Evolutionary conservation across 805 yeast species (phyloP).

Genomic region (Candida methanosorbosa): DNA sequence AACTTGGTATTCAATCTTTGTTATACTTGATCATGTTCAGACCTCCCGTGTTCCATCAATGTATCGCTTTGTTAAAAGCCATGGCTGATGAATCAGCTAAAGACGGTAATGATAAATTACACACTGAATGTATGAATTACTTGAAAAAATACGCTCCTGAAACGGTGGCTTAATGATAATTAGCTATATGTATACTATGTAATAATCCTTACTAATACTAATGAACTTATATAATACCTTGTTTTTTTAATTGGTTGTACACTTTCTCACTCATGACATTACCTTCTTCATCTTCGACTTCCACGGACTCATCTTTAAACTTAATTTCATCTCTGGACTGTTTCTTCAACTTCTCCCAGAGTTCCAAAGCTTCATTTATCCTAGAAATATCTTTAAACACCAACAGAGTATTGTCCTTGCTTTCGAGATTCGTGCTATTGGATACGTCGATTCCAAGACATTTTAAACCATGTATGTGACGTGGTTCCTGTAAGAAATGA

Average conservation of each 20-base stretch:
- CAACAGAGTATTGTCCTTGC: conserved; percentile 27
- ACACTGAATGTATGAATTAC: conserved; percentile 35
- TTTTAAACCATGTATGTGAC: conserved; percentile 66
- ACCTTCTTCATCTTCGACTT: conserved; percentile 89
- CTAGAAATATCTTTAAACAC: conserved; percentile 55
- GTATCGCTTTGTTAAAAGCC: conserved; percentile 40
- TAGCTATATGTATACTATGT: neutral
- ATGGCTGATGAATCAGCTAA: conserved; percentile 29
- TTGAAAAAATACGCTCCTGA: conserved; percentile 35
- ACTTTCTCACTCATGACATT: conserved; percentile 83
- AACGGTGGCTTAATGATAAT: neutral
- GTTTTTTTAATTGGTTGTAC: conserved; percentile 77
- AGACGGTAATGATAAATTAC: conserved; percentile 37
- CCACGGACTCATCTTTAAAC: conserved; percentile 48
- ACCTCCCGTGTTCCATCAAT: conserved; percentile 66
- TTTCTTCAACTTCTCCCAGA: conserved; percentile 42
- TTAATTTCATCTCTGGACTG: conserved; percentile 28
- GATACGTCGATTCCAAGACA: conserved; percentile 68
- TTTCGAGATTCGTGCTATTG: no score
- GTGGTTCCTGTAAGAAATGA: conserved; percentile 58
- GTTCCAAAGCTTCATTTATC: conserved; percentile 57
- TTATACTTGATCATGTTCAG: conserved; percentile 82
- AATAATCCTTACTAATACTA: neutral
- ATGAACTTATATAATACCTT: conserved; percentile 36
- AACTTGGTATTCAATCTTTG: conserved; percentile 75